phyloP scores from a whole-genome alignment of 495 filamentous ascomycete genomes.

The Podospora pseudocomata region DNA sequence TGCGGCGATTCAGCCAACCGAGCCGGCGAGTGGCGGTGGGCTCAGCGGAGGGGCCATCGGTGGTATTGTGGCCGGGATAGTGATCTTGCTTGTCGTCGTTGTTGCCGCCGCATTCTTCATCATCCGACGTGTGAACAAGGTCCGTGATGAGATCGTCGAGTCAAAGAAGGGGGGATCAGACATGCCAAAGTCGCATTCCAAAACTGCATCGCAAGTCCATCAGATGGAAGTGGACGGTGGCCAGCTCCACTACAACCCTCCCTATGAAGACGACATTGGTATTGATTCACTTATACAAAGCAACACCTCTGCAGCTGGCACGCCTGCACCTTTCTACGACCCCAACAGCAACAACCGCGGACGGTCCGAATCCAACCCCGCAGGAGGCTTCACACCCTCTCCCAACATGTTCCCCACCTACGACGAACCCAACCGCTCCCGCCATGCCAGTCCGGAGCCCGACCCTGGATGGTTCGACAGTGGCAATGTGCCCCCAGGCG shows the following conservation, averaged over 20 bases:
- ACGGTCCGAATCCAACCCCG: constrained; percentile 23
- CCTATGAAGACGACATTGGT: constrained; percentile 21
- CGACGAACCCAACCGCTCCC: constrained; percentile 16
- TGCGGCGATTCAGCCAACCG: constrained; percentile 8
- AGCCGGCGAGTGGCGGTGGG: constrained; percentile 18
- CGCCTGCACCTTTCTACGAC: constrained; percentile 14
- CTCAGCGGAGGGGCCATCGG: constrained; percentile 38
- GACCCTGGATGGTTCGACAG: constrained; percentile 31
- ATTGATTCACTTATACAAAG: constrained; percentile 27
- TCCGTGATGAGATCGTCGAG: constrained; percentile 26
- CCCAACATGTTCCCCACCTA: constrained; percentile 26
- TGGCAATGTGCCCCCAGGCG: background rate
- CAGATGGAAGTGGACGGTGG: constrained; percentile 28
- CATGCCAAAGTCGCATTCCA: constrained; percentile 9
- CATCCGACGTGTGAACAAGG: constrained; percentile 37
- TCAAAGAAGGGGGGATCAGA: constrained; percentile 33
- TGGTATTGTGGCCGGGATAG: constrained; percentile 44
- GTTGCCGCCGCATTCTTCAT: constrained; percentile 37
- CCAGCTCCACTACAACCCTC: constrained; percentile 18
- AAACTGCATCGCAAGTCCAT: constrained; percentile 22
- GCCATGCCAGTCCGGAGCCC: constrained; percentile 34
- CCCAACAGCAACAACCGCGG: constrained; percentile 8
- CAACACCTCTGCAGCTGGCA: constrained; percentile 12
- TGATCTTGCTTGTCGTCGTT: constrained; percentile 38
- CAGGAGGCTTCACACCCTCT: constrained; percentile 19